phyloP scores from a whole-genome alignment of 192 early-diverging fungal genomes.

The Neocallimastix lanati region DNA sequence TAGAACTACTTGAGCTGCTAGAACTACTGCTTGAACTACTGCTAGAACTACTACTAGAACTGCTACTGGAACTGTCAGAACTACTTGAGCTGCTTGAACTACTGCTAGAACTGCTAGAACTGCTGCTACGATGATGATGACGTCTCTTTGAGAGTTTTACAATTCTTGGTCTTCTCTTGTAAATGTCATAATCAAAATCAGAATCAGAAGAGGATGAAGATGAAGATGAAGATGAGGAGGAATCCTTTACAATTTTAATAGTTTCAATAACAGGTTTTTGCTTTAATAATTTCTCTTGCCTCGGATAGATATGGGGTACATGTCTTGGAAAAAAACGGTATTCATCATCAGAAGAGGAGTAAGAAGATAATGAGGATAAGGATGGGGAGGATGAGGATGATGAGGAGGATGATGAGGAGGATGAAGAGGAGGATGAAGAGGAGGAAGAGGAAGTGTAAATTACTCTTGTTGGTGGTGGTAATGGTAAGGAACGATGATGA shows the following conservation, averaged over 20 bases:
- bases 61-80: not conserved
- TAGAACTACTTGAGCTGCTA: no score
- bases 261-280: not conserved
- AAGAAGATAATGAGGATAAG: not conserved
- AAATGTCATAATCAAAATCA: not conserved
- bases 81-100: not conserved
- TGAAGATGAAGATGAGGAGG: not conserved
- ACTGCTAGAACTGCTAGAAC: not conserved
- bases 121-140: not conserved
- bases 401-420: not conserved
- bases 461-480: not conserved
- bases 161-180: not conserved
- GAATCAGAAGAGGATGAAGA: not conserved
- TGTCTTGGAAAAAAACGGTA: not conserved
- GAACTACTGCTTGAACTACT: not conserved
- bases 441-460: not conserved
- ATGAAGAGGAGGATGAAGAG: not conserved
- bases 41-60: not conserved
- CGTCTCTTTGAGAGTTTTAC: not conserved
- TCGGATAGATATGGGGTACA: no score
- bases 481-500: not conserved
- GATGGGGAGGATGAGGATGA: no score
- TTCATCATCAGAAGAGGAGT: not conserved
- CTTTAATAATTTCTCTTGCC: not conserved
- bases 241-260: not conserved